These are phyloP conservation scores for Decorospora gaudefroyi DNA, from an alignment of 2,329 filamentous ascomycete species.

Conservation along the genomic window DNA sequence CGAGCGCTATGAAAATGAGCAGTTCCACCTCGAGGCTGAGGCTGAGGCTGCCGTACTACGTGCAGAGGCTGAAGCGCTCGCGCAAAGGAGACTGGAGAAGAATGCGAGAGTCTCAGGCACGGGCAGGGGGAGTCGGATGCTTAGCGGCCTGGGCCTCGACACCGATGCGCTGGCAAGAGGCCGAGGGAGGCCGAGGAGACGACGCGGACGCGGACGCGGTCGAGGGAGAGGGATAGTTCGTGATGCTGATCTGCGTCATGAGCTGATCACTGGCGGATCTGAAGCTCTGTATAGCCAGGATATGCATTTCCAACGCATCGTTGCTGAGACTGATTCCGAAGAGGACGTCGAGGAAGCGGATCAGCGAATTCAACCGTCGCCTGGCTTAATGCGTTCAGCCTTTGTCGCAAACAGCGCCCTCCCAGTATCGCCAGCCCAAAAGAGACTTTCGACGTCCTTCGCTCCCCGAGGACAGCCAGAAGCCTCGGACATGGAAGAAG, in stretches of 20 bases:
- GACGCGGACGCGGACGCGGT: slow-evolving; percentile 26
- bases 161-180: slow-evolving; percentile 12
- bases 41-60: slow-evolving; percentile 28
- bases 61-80: slow-evolving; percentile 29
- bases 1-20: slow-evolving; percentile 41
- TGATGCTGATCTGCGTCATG: slow-evolving; percentile 4
- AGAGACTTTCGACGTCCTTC: slow-evolving; percentile 5
- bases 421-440: slow-evolving; percentile 23
- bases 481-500: slow-evolving; percentile 10
- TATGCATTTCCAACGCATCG: too few relatives aligned
- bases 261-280: slow-evolving; percentile 3
- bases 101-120: slow-evolving; percentile 26
- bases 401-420: slow-evolving; percentile 43
- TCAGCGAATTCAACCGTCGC: slow-evolving; percentile 18
- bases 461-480: slow-evolving; percentile 8
- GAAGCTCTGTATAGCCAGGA: too few relatives aligned
- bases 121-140: slow-evolving; percentile 17
- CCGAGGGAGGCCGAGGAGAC: slow-evolving; percentile 14
- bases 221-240: slow-evolving; percentile 14
- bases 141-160: slow-evolving; percentile 14
- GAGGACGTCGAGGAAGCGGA: slow-evolving; percentile 13
- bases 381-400: slow-evolving; percentile 32
- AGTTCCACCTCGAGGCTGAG: slow-evolving; percentile 36
- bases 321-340: slow-evolving; percentile 21
- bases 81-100: slow-evolving; percentile 25